Base-by-base conservation (phyloP, 176 grass and related monocot genomes). In the Areca catechu region DNA sequence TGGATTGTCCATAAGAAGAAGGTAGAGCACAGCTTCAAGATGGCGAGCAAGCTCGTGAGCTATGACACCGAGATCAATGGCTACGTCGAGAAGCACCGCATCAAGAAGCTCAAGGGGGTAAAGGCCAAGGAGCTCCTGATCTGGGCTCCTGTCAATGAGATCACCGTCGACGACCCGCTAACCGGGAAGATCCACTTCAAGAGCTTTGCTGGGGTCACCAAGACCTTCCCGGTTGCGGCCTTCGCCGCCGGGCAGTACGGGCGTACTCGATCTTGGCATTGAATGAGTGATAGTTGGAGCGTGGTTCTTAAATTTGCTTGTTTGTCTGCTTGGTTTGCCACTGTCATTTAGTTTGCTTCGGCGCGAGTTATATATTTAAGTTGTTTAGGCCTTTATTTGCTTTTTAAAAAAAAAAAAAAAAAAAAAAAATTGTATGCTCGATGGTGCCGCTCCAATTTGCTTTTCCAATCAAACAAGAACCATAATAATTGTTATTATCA, bases 121-220 rank as follows among this genome's bases (percentile, higher is more conserved):
- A 86, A 85, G 79, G 85, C 83, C 50, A 95, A 85, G 80, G 89
- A 95, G 82, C 56, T 98, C 62, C 74, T 98, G 62, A 62, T 98
- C 15, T 98, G 81, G 87, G 75, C 82, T 1, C 75, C 83, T 0
- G 74, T 98, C 53, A 78, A 80, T 70, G 78, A 89, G 74, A 89
- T 95, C 70, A 53, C 21, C 60, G 50, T 81, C 23, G 76, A 95
- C n/a, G 55, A 86, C 56, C 82, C 78, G 56, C 70, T 74, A 51
- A 63, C 64, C 17, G 88, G 85, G 12, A 92, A 83, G 72, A 89
- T 98, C 73, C 66, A 85, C 14, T 89, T 98, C 73, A 92, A 78
- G 82, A 88, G 87, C 82, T 58, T 89, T 60, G 84, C 77, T 53
- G 93, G 93, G 53, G 71, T 92, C 69, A 83, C 71, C 66, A 98